These are phyloP conservation scores for Diacronema lutheri DNA, from an alignment of 78 protist species.

Conservation along the genomic window DNA sequence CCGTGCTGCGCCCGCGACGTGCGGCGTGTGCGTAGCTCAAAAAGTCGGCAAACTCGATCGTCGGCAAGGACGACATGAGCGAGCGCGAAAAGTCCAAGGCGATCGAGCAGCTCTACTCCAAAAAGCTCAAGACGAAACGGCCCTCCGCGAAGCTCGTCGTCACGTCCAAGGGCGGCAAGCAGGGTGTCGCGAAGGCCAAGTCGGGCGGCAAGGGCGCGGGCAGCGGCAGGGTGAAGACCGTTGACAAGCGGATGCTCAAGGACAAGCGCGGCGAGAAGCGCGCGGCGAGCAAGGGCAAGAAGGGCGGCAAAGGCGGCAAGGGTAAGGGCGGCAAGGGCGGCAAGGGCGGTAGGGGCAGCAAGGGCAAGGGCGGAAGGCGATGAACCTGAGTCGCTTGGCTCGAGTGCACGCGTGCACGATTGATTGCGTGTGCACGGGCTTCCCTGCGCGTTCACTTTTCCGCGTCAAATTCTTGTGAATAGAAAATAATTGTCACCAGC, in stretches of 20 bases:
- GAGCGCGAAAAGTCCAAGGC: conserved; percentile 20
- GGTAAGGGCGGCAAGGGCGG: conserved; percentile 8
- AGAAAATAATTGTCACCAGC: too few relatives aligned
- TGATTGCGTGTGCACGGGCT: too few relatives aligned
- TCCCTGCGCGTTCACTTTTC: too few relatives aligned
- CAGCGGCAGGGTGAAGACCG: not conserved
- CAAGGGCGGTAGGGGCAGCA: not conserved
- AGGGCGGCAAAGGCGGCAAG: not conserved
- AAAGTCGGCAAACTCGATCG: too few relatives aligned
- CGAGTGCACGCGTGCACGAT: too few relatives aligned
- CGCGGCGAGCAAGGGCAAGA: not conserved
- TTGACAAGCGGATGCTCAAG: not conserved
- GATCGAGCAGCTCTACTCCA: conserved; percentile 34
- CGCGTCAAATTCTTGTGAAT: too few relatives aligned
- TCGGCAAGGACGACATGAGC: conserved; percentile 52
- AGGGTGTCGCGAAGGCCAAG: not conserved
- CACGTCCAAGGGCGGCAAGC: not conserved
- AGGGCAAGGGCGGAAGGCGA: too few relatives aligned
- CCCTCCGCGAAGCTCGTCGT: not conserved
- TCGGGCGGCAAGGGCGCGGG: not conserved
- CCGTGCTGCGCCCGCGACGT: too few relatives aligned
- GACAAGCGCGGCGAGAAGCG: conserved; percentile 15
- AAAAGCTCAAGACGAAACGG: not conserved
- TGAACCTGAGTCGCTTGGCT: too few relatives aligned
- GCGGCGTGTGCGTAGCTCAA: too few relatives aligned